Evolutionary conservation across 23 red algal genomes (phyloP).

Genomic region (Gracilaria gracilis): DNA sequence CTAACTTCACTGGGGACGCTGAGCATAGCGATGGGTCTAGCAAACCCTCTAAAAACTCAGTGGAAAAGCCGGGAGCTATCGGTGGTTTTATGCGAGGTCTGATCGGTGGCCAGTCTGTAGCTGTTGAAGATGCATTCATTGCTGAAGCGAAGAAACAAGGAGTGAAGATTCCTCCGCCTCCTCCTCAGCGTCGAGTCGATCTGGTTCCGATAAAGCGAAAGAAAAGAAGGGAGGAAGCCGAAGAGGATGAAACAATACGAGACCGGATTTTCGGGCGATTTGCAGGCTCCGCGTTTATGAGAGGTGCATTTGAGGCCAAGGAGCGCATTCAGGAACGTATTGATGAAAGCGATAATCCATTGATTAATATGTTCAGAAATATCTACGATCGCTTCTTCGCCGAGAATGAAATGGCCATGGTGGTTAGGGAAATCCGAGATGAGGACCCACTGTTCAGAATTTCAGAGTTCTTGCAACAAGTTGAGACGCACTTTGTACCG

Average conservation of each 20-base stretch:
- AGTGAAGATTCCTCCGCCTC: conserved; percentile 61
- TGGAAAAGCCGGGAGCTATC: conserved; percentile 66
- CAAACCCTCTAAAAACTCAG: background rate
- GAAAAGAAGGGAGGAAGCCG: conserved; percentile 47
- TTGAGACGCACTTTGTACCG: conserved; percentile 80
- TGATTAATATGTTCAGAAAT: conserved; percentile 85
- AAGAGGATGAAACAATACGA: conserved; percentile 68
- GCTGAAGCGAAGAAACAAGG: conserved; percentile 85
- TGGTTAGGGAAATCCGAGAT: conserved; percentile 92
- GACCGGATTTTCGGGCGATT: conserved; percentile 94
- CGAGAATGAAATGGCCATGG: conserved; percentile 98
- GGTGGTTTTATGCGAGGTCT: conserved; percentile 92
- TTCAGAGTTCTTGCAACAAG: conserved; percentile 84
- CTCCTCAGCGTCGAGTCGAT: conserved; percentile 59
- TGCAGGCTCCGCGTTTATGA: conserved; percentile 93
- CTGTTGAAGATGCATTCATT: conserved; percentile 83
- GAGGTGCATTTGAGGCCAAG: conserved; percentile 88
- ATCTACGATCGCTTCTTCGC: conserved; percentile 96
- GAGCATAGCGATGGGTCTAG: background rate
- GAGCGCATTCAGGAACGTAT: conserved; percentile 91
- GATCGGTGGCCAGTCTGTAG: conserved; percentile 81
- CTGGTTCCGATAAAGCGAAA: conserved; percentile 57
- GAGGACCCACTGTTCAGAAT: conserved; percentile 83
- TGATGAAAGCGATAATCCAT: conserved; percentile 94
- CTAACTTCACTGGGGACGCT: background rate